These are phyloP conservation scores for Ustilago esculenta DNA, from an alignment of 1,284 basidiomycete genomes.

Conservation along the genomic window DNA sequence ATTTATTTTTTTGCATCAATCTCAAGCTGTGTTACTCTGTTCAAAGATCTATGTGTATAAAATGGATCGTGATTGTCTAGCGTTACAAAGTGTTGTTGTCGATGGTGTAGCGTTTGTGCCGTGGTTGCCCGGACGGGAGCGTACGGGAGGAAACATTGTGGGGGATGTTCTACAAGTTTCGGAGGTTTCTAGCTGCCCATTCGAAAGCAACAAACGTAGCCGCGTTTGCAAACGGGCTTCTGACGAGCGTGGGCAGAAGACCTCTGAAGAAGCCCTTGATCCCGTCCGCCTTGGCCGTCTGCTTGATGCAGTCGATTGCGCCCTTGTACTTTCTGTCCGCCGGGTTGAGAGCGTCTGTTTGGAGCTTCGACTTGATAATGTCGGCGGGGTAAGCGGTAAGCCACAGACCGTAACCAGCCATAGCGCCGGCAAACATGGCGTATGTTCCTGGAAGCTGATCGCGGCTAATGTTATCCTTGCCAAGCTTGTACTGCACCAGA, in stretches of 20 bases:
- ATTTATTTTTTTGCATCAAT: no score
- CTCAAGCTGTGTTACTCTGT: no score
- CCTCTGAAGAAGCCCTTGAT: conserved; percentile 87
- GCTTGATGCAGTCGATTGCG: conserved; percentile 81
- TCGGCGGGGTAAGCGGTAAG: conserved; percentile 86
- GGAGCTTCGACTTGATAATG: conserved; percentile 93
- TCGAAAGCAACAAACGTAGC: conserved; percentile 66
- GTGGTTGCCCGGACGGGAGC: no score
- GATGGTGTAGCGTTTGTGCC: no score
- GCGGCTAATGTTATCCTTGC: conserved; percentile 59
- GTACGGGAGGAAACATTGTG: no score
- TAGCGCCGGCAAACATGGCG: conserved; percentile 61
- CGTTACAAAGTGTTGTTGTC: no score
- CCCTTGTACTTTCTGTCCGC: conserved; percentile 77
- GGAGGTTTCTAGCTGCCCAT: conserved; percentile 39
- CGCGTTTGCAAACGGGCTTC: conserved; percentile 68
- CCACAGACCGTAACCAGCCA: conserved; percentile 49
- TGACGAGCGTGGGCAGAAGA: conserved; percentile 86
- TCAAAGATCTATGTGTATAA: no score
- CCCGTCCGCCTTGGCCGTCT: conserved; percentile 84
- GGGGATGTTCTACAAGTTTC: conserved; percentile 19
- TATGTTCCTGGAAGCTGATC: conserved; percentile 48
- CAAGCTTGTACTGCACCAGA: conserved; percentile 81
- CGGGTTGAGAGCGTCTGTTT: conserved; percentile 78
- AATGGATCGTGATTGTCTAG: no score